Evolutionary conservation across 495 filamentous ascomycete species (phyloP), one percentile per base, ranked within the genome.

Genomic region (Terfezia claveryi): DNA sequence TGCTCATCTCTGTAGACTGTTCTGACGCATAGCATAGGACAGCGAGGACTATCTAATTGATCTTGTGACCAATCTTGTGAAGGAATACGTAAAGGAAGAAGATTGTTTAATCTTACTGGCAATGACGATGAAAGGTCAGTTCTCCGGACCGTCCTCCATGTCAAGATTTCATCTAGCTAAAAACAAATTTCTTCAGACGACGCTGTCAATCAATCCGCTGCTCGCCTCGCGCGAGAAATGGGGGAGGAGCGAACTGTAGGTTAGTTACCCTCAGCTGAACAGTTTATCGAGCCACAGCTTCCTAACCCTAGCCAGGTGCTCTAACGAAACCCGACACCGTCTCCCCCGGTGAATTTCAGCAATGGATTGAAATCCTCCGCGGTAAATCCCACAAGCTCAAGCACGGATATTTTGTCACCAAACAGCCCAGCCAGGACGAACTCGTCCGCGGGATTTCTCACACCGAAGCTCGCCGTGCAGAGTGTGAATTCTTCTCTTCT

Each of bases 281-380:
- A 37, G n/a, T 20, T 23, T 46, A 27, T 32, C 1, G 10, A 17
- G 10, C 1, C 32, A 37, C 12, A 36, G n/a, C 8, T 56, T 52
- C n/a, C 50, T 62, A 55, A 62, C 38, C 36, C 23, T 14, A 32
- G 20, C 16, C 8, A 68, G 65, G 73, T 2, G 73, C 73, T 5
- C 58, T 75, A 10, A 75, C 73, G 5, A 75, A 75, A 54, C 73
- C 73, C 1, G 73, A 75, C 54, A 62, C 66, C 2, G 56, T 75
- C 20, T 66, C 62, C 14, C 54, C 51, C 2, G 67, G 61, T 0
- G 60, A 65, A 36, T 55, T 65, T 1, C 53, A 58, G 4, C 57
- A 64, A 12, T 65, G 70, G 62, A 49, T 64, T 8, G 54, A 55
- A 10, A 66, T 70, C 10, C 59, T 75, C 7, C 56, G 56, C 8